Evolutionary conservation across 2,329 filamentous ascomycete species (phyloP).

Genomic region (Aspergillus sp.): DNA sequence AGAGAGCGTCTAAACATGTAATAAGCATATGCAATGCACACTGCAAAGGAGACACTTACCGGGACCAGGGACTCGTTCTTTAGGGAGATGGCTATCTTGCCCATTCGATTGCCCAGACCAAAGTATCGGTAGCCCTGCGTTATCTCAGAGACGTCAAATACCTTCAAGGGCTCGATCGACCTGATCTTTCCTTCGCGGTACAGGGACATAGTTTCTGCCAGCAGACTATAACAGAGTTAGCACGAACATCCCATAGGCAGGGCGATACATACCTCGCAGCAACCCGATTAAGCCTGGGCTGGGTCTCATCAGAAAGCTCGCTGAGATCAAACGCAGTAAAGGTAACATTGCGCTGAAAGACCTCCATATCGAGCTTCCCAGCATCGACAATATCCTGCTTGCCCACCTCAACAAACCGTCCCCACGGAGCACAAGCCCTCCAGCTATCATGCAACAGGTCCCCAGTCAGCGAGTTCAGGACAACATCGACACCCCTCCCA

Average conservation of each 20-base stretch:
- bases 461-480: constrained; percentile 11
- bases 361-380: not conserved
- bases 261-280: not conserved
- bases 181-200: not conserved
- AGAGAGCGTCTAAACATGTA: not conserved
- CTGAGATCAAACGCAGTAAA: not conserved
- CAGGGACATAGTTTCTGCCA: not conserved
- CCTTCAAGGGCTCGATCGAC: not conserved
- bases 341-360: not conserved
- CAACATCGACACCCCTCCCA: constrained; percentile 12
- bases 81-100: not conserved
- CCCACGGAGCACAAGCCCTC: not conserved
- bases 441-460: not conserved
- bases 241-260: not conserved
- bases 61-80: not conserved
- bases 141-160: not conserved
- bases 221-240: not conserved
- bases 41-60: not conserved
- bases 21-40: not conserved
- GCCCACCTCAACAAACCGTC: constrained; percentile 17
- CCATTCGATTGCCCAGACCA: not conserved
- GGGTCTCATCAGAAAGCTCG: not conserved
- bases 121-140: not conserved
- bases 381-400: constrained; percentile 6
- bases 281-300: not conserved